These are phyloP conservation scores for Metarhizium anisopliae DNA, from an alignment of 2,329 filamentous ascomycete species.

Conservation along the genomic window DNA sequence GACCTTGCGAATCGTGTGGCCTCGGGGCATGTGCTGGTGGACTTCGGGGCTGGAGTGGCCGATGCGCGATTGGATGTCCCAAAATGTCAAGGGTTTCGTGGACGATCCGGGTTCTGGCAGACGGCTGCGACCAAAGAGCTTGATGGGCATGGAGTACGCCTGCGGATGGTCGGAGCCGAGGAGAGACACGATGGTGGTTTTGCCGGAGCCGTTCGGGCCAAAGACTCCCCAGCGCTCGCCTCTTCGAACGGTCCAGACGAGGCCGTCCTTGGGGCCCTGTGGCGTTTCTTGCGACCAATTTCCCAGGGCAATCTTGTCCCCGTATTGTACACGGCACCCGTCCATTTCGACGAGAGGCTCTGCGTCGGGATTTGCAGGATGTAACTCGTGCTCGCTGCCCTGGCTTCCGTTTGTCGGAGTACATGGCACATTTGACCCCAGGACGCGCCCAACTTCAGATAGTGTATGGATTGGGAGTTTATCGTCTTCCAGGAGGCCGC, in stretches of 20 bases:
- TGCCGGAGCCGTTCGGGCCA: conserved; percentile 88
- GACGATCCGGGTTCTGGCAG: conserved; percentile 62
- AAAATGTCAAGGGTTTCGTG: conserved; percentile 70
- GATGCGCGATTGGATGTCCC: conserved; percentile 82
- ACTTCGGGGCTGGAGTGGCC: conserved; percentile 93
- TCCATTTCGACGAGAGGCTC: conserved; percentile 80
- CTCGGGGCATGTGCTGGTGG: conserved; percentile 81
- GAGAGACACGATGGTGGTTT: conserved; percentile 87
- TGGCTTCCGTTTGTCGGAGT: conserved; percentile 2
- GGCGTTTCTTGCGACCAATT: conserved; percentile 61
- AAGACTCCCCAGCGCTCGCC: conserved; percentile 90
- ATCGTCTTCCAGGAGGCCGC: conserved; percentile 34
- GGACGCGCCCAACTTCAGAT: conserved; percentile 38
- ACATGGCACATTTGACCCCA: conserved; percentile 19
- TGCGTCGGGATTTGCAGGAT: conserved; percentile 28
- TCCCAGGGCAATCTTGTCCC: conserved; percentile 67
- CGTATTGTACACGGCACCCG: conserved; percentile 75
- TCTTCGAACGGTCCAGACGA: conserved; percentile 74
- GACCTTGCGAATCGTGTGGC: conserved; percentile 62
- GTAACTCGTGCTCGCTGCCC: conserved; percentile 10
- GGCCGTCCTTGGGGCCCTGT: conserved; percentile 45
- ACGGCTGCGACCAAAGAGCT: conserved; percentile 73
- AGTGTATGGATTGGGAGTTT: conserved; percentile 39
- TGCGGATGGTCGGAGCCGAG: conserved; percentile 96
- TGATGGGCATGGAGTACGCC: conserved; percentile 80